Base-by-base conservation (phyloP, 352 stramenopile species). In the Phytophthora fragariaefolia region DNA sequence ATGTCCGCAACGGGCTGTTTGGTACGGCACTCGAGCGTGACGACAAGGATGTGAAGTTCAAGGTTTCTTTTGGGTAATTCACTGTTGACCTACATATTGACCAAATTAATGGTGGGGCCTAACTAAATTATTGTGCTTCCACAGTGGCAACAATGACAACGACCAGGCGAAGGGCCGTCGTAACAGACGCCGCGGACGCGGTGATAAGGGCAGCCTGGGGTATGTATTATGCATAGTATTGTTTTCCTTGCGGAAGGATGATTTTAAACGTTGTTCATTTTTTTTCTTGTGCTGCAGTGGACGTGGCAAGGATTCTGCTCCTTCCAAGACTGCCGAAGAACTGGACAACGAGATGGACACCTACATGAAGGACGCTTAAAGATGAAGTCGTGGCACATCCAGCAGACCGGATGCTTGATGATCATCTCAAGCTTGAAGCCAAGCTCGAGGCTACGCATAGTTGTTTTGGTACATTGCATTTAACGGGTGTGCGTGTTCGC, bases 261-360 rank as follows among this genome's bases (percentile, higher is more conserved):
- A 18, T 55, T 34, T 17, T 62, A 53, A 61, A 49, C 4, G 7
- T 60, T 32, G 52, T 46, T 56, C 9, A 15, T 49, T 22, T 3
- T 34, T 23, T 4, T 50, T 9, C 23, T 32, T 18, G 32, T 61
- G 26, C 40, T 48, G 27, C 6, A 69, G 58, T 53, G 70, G 73
- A 28, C 80, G 82, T 68, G 74, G 66, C 36, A 77, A 66, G 42
- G 71, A 79, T 30, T 34, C 49, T 10, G 69, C 68, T 56, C 63
- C 69, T 20, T 69, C 79, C 27, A 90, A 88, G 70, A 80, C 76
- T 32, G 62, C 62, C 10, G 75, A 85, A 53, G 85, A 94, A 3
- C 64, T 94, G 66, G 83, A 94, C 74, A 91, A 92, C 61, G 85
- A 94, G 73, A 94, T 94, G 86, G 86, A 94, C 66, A 91, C 83